These are phyloP conservation scores for Brasilioporus rufonigricans DNA, from an alignment of 768 basidiomycete genomes.

Conservation along the genomic window DNA sequence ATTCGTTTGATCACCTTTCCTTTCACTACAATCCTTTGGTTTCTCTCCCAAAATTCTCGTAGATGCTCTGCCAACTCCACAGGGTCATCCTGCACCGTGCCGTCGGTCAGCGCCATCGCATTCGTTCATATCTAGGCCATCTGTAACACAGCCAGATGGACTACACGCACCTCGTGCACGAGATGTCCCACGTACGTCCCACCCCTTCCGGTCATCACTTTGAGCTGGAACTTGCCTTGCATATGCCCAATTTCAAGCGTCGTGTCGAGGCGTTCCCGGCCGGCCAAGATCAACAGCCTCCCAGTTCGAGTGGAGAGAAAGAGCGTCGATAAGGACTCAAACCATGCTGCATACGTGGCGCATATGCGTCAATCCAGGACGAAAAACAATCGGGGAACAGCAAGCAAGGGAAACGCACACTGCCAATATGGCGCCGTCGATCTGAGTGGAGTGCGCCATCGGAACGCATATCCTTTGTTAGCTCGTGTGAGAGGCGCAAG, in stretches of 20 bases:
- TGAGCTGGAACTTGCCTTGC: constrained; percentile 95
- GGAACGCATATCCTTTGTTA: constrained; percentile 35
- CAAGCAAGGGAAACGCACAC: constrained; percentile 45
- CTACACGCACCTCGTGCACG: constrained; percentile 76
- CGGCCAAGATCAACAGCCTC: constrained; percentile 86
- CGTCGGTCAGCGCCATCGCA: neutral
- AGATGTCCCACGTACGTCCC: constrained; percentile 75
- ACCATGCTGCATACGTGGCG: constrained; percentile 73
- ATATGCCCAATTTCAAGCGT: constrained; percentile 96
- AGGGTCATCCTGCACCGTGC: constrained; percentile 74
- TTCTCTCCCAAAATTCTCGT: constrained; percentile 88
- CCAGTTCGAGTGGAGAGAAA: constrained; percentile 81
- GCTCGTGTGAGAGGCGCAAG: constrained; percentile 28
- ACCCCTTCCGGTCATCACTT: constrained; percentile 61
- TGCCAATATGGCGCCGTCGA: constrained; percentile 89
- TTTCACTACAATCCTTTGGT: constrained; percentile 69
- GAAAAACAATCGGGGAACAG: neutral
- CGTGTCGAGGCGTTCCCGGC: constrained; percentile 88
- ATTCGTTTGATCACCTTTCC: constrained; percentile 49
- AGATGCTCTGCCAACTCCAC: constrained; percentile 73
- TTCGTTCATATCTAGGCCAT: neutral
- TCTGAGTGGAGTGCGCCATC: constrained; percentile 83
- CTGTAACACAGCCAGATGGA: neutral
- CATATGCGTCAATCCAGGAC: neutral
- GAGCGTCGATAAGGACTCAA: constrained; percentile 70